Evolutionary conservation across 176 grass and related monocot genomes (phyloP), one percentile per base, ranked within the genome.

Genomic region (Dendrocalamus sinicus): DNA sequence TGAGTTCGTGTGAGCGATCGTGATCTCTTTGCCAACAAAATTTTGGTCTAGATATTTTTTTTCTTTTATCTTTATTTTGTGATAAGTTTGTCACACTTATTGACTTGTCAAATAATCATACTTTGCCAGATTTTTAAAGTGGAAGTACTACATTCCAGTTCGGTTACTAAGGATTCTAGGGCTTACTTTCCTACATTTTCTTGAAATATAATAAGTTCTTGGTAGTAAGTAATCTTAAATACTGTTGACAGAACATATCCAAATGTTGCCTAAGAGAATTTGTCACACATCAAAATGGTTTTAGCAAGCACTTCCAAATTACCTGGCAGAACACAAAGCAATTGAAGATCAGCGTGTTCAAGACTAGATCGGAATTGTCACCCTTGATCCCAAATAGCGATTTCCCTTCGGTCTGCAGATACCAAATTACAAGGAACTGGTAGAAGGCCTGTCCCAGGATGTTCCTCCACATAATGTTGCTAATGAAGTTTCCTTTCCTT

Each of bases 251-350:
- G 43, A 44, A 69, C 0, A 9, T 13, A 46, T 50, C 14, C 37
- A 81, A 73, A 64, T 55, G 67, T 65, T 71, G 57, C n/a, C 40
- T 45, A 30, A 65, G 15, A 26, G 5, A 71, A 58, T 52, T 73
- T 45, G 16, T 84, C 32, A 83, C 16, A 55, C 19, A 64, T 70
- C 35, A 73, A 75, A 55, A 54, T 47, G 58, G 16, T 82, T 70
- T 50, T 19, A 28, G 17, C 32, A 39, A 52, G 14, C 15, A 86
- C 72, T 55, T 68, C 39, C 0, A 81, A 62, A 84, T 76, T 86
- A 98, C 96, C 93, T 98, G 96, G 71, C 96, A 98, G 73, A 98
- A 94, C 39, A 98, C 93, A 5, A 98, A 98, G 85, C 91, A 95
- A 46, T 98, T 98, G 93, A 98, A 98, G 77, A 94, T 98, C 45